phyloP scores from a whole-genome alignment of 371 early-diverging fungal genomes.

The Mucor piriformis region DNA sequence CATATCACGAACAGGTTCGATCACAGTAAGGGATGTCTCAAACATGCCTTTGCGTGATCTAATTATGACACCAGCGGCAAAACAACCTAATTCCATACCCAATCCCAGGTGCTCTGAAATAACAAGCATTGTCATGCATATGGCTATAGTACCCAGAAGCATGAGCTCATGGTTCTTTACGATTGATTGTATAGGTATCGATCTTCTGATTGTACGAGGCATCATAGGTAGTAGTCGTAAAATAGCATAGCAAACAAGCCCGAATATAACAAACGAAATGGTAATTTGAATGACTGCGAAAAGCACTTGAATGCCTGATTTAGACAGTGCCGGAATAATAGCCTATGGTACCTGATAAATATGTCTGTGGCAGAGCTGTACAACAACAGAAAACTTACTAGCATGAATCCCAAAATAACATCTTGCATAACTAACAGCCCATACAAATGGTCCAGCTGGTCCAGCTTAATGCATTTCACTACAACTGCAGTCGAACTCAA shows the following conservation, averaged over 20 bases:
- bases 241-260: constrained; percentile 40
- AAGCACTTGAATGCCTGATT: constrained; percentile 48
- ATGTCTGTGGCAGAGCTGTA: no score
- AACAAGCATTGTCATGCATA: constrained; percentile 52
- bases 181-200: constrained; percentile 31
- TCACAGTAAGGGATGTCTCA: constrained; percentile 41
- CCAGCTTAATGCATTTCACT: constrained; percentile 50
- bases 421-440: constrained; percentile 65
- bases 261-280: constrained; percentile 45
- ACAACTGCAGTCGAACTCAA: constrained; percentile 62
- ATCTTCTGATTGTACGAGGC: constrained; percentile 22
- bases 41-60: constrained; percentile 44
- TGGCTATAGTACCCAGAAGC: constrained; percentile 54
- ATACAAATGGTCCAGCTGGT: constrained; percentile 52
- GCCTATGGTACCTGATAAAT: constrained; percentile 33
- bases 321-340: constrained; percentile 58
- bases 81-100: constrained; percentile 65
- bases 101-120: constrained; percentile 51
- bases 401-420: constrained; percentile 61
- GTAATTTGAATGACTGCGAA: constrained; percentile 39
- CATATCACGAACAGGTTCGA: constrained; percentile 62
- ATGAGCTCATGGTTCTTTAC: constrained; percentile 47
- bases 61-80: constrained; percentile 65
- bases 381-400: constrained; percentile 39
- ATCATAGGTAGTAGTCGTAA: constrained; percentile 31